Conservation (phyloP, 257 asterid genomes). For the Fraxinus americana region DNA sequence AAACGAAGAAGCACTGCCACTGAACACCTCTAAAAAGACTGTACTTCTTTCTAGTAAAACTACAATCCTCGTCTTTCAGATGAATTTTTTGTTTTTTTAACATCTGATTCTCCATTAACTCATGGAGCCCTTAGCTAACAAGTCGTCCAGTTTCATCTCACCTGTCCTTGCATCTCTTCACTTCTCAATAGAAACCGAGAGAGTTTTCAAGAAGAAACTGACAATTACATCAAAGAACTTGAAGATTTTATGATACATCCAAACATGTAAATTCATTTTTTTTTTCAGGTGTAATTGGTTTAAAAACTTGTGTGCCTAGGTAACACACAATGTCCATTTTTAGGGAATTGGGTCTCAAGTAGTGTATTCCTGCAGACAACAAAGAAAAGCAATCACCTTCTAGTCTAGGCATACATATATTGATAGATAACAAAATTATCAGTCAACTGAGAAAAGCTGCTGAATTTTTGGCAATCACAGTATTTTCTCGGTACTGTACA, state of each 20-base stretch:
- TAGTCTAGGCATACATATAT: slow-evolving; percentile 28
- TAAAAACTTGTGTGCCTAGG: not conserved
- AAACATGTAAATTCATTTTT: not conserved
- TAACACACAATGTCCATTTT: not conserved
- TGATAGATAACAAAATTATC: slow-evolving; percentile 27
- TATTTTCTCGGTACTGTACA: slow-evolving; percentile 57
- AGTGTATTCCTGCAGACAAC: slow-evolving; percentile 21
- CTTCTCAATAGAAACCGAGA: not conserved
- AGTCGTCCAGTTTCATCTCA: not conserved
- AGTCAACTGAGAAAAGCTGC: slow-evolving; percentile 12
- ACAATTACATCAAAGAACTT: not conserved
- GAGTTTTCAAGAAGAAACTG: not conserved
- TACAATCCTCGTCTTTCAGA: too few relatives aligned
- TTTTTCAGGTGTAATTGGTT: not conserved
- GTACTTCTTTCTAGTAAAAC: too few relatives aligned
- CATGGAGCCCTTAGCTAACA: not conserved
- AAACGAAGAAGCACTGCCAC: too few relatives aligned
- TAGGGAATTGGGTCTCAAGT: slow-evolving; percentile 11
- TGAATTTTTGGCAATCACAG: slow-evolving; percentile 26
- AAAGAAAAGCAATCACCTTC: slow-evolving; percentile 15
- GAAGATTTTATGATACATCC: not conserved
- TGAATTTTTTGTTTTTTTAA: too few relatives aligned
- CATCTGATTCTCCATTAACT: too few relatives aligned
- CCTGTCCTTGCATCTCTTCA: not conserved
- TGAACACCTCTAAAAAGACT: too few relatives aligned